phyloP scores from a whole-genome alignment of 2,329 filamentous ascomycete species.

The Huntiella savannae region DNA sequence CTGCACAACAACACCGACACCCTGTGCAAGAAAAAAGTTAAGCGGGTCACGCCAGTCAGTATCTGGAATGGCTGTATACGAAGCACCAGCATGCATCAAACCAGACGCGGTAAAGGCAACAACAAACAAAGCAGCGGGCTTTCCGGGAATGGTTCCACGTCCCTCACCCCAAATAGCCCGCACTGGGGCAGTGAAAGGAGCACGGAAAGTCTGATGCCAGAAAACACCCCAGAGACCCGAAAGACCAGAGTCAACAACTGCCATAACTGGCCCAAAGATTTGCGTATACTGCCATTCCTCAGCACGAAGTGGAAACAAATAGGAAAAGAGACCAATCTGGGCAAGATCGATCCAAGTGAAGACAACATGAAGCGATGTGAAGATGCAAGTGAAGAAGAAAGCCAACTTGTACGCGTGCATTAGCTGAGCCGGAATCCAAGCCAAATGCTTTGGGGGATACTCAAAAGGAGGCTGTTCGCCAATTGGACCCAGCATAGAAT shows the following conservation, averaged over 20 bases:
- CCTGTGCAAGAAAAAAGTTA: slow-evolving; percentile 55
- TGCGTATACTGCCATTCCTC: slow-evolving; percentile 35
- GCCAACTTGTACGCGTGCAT: slow-evolving; percentile 37
- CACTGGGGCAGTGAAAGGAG: slow-evolving; percentile 45
- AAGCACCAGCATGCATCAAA: slow-evolving; percentile 51
- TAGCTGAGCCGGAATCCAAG: slow-evolving; percentile 23
- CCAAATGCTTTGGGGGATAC: slow-evolving; percentile 25
- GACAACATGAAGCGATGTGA: slow-evolving; percentile 39
- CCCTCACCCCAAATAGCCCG: slow-evolving; percentile 25
- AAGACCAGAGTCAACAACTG: slow-evolving; percentile 50
- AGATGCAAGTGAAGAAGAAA: slow-evolving; percentile 35
- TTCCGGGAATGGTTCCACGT: slow-evolving; percentile 15
- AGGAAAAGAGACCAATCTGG: slow-evolving; percentile 29
- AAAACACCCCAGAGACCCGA: slow-evolving; percentile 66
- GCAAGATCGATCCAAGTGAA: slow-evolving; percentile 41
- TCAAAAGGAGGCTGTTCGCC: slow-evolving; percentile 3
- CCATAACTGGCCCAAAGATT: slow-evolving; percentile 31
- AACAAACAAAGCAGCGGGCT: slow-evolving; percentile 17
- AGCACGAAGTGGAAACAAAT: slow-evolving; percentile 30
- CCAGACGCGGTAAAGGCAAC: slow-evolving; percentile 48
- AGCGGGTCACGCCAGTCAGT: slow-evolving; percentile 34
- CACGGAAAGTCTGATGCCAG: slow-evolving; percentile 85
- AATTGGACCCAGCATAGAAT: slow-evolving; percentile 41
- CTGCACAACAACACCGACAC: slow-evolving; percentile 46
- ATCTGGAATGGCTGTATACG: slow-evolving; percentile 40